These are phyloP conservation scores for Corymbia citriodora DNA, from an alignment of 441 rosid species.

Conservation along the genomic window DNA sequence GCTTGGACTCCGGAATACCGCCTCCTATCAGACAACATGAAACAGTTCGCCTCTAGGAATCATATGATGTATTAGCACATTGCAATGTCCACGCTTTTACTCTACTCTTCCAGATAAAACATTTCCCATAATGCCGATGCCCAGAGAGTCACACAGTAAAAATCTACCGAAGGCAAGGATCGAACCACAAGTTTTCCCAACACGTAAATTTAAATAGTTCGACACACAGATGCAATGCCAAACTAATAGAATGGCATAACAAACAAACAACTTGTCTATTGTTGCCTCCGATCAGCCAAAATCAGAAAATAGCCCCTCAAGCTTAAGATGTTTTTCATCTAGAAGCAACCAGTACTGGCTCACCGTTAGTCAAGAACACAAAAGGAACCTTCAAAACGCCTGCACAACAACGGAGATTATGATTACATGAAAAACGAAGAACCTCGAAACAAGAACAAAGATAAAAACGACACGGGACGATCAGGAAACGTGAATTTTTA, in stretches of 20 bases:
- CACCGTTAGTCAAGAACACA: constrained; percentile 59
- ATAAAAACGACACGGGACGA: background rate
- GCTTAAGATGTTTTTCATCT: background rate
- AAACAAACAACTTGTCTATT: background rate
- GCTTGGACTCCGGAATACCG: constrained; percentile 41
- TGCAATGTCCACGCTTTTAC: background rate
- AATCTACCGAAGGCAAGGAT: background rate
- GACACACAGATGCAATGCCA: background rate
- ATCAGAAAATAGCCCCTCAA: background rate
- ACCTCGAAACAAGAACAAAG: background rate
- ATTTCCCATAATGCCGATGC: background rate
- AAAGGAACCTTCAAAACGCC: constrained; percentile 46
- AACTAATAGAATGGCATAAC: background rate
- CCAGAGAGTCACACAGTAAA: background rate
- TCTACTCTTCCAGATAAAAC: background rate
- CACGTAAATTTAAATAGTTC: fast-evolving
- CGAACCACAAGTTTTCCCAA: background rate
- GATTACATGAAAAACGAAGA: background rate
- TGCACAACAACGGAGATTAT: background rate
- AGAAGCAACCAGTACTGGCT: background rate
- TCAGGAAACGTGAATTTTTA: background rate
- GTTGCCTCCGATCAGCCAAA: background rate
- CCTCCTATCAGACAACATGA: constrained; percentile 31
- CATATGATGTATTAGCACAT: background rate
- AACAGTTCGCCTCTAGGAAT: background rate